Conservation (phyloP, 371 early-diverging fungal species). For the Mortierella sp. region DNA sequence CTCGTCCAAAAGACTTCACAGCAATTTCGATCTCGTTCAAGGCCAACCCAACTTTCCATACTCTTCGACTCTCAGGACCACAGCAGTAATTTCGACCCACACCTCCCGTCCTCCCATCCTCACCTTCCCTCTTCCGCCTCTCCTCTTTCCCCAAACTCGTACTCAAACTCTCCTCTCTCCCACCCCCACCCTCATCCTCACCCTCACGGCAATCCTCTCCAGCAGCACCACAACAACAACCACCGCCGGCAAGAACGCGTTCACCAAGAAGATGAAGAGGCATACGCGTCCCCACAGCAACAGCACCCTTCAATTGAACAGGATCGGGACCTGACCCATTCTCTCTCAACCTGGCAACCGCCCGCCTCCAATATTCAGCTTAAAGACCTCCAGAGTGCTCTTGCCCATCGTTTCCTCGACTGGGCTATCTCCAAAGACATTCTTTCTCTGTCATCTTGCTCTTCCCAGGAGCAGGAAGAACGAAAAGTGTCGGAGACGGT, state of each 20-base stretch:
- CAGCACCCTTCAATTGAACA: background rate
- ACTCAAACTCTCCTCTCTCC: conserved; percentile 6
- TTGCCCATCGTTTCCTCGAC: conserved; percentile 31
- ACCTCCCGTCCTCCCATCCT: background rate
- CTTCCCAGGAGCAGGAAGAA: background rate
- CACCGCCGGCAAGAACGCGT: background rate
- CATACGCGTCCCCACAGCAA: background rate
- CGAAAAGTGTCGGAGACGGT: background rate
- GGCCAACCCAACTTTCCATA: conserved; percentile 28
- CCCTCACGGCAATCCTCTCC: background rate
- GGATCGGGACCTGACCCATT: background rate
- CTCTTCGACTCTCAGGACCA: conserved; percentile 16
- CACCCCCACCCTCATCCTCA: background rate
- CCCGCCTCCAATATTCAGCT: conserved; percentile 30
- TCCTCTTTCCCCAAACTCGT: background rate
- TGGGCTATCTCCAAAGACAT: conserved; percentile 30
- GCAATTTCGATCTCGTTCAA: conserved; percentile 15
- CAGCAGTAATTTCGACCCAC: background rate
- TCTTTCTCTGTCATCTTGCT: conserved; percentile 4
- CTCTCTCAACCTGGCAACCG: conserved; percentile 24
- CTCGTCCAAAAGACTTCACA: conserved; percentile 18
- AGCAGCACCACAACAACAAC: conserved; percentile 5
- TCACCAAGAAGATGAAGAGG: background rate
- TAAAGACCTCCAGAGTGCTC: conserved; percentile 27
- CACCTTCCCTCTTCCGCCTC: background rate